Evolutionary conservation across 2,329 filamentous ascomycete genomes (phyloP).

Genomic region (Colletotrichum caudatum): DNA sequence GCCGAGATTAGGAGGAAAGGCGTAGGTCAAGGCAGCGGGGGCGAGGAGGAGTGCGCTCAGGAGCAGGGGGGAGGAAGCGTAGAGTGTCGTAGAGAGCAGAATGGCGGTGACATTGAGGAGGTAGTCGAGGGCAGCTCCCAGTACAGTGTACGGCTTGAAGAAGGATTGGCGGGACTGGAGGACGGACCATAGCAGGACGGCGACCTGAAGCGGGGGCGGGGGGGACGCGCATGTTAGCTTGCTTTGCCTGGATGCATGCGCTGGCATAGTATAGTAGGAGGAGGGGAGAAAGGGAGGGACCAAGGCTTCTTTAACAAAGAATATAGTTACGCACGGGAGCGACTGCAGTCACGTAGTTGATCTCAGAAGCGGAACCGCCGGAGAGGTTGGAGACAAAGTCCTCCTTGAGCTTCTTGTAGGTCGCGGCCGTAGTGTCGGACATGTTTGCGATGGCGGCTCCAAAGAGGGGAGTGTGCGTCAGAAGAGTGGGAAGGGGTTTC

Average conservation of each 20-base stretch:
- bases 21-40: constrained; percentile 75
- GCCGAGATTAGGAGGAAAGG: constrained; percentile 59
- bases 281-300: constrained; percentile 19
- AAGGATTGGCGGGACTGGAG: constrained; percentile 86
- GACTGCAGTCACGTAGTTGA: constrained; percentile 86
- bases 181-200: constrained; percentile 87
- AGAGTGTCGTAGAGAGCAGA: constrained; percentile 87
- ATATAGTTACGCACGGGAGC: constrained; percentile 74
- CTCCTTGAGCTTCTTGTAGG: constrained; percentile 93
- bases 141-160: constrained; percentile 79
- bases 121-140: constrained; percentile 83
- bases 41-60: constrained; percentile 80
- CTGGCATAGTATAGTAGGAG: neutral
- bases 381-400: constrained; percentile 93
- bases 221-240: constrained; percentile 43
- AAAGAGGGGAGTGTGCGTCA: neutral
- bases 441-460: constrained; percentile 45
- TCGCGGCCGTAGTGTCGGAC: constrained; percentile 55
- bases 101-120: constrained; percentile 86
- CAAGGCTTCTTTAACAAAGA: constrained; percentile 37
- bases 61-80: constrained; percentile 79
- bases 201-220: constrained; percentile 68
- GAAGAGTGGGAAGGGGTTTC: neutral
- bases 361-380: constrained; percentile 85
- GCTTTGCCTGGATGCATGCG: constrained; percentile 36